Conservation (phyloP, 129 eudicot genomes). For the Ambrosia trifida region DNA sequence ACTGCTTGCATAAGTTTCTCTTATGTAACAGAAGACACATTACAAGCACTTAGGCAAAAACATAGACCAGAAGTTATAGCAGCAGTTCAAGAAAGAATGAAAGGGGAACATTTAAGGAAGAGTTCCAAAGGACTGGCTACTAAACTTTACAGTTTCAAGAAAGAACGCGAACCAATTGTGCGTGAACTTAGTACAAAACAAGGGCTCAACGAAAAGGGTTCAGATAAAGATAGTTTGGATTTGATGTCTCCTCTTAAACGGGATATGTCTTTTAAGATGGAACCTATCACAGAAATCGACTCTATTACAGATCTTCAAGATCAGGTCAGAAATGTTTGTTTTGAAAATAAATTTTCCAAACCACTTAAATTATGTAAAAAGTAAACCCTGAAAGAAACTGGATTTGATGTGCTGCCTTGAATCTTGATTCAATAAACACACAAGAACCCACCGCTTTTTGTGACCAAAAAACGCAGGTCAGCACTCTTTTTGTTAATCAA, state of each 20-base stretch:
- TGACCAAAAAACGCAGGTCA: too few relatives aligned
- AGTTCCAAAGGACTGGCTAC: conserved; percentile 76
- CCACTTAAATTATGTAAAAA: not conserved
- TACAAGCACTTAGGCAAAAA: conserved; percentile 64
- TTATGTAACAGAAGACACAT: conserved; percentile 62
- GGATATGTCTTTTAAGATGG: conserved; percentile 49
- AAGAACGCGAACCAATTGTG: conserved; percentile 49
- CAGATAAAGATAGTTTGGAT: conserved; percentile 16
- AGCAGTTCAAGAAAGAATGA: conserved; percentile 63
- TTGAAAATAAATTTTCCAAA: not conserved
- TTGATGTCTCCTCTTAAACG: conserved; percentile 42
- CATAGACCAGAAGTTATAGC: conserved; percentile 79
- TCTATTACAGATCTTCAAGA: conserved; percentile 78
- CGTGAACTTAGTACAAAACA: conserved; percentile 45
- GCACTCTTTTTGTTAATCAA: too few relatives aligned
- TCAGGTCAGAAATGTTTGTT: conserved; percentile 51
- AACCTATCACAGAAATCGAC: conserved; percentile 51
- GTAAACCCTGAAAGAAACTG: not conserved
- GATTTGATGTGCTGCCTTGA: not conserved
- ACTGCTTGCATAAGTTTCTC: conserved; percentile 94
- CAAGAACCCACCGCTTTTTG: too few relatives aligned
- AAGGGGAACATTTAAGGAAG: conserved; percentile 53
- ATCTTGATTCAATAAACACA: too few relatives aligned
- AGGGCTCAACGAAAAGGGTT: conserved; percentile 34
- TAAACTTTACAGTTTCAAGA: conserved; percentile 91